These are phyloP conservation scores for Onygena corvina DNA, from an alignment of 2,329 filamentous ascomycete genomes.

Conservation along the genomic window DNA sequence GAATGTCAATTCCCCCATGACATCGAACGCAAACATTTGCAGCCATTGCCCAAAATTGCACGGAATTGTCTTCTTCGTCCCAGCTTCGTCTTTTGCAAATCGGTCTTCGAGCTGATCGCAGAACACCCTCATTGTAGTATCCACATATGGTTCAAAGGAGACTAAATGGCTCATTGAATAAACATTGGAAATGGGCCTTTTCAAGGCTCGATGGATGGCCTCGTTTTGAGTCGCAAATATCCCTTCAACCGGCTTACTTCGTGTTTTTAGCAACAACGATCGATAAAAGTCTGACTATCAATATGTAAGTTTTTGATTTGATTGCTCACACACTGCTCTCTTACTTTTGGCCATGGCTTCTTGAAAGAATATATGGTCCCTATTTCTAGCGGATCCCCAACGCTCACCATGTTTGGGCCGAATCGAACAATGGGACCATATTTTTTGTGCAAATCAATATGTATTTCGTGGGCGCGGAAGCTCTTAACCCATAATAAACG, in stretches of 20 bases:
- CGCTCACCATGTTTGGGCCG: conserved; percentile 62
- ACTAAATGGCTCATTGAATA: conserved; percentile 5
- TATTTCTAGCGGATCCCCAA: conserved; percentile 59
- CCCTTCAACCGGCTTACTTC: conserved; percentile 3
- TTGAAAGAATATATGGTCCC: conserved; percentile 69
- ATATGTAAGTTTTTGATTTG: neutral
- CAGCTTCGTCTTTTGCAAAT: neutral
- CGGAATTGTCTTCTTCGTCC: neutral
- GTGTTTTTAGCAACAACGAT: neutral
- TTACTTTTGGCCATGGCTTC: conserved; percentile 37
- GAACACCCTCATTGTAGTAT: neutral
- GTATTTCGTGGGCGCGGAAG: neutral
- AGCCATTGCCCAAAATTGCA: conserved; percentile 15
- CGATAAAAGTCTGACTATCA: neutral
- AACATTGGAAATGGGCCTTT: conserved; percentile 1
- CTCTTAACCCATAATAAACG: conserved; percentile 1
- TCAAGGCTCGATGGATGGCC: conserved; percentile 1
- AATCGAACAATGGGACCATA: conserved; percentile 63
- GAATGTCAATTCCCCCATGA: conserved; percentile 20
- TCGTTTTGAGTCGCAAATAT: conserved; percentile 5
- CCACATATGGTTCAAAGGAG: neutral
- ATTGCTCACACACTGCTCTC: neutral
- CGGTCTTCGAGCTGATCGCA: neutral
- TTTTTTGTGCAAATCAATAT: conserved; percentile 47
- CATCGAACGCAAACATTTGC: conserved; percentile 20